phyloP scores from a whole-genome alignment of 2,329 filamentous ascomycete genomes.

The Ceratocystiopsis brevicomis region DNA sequence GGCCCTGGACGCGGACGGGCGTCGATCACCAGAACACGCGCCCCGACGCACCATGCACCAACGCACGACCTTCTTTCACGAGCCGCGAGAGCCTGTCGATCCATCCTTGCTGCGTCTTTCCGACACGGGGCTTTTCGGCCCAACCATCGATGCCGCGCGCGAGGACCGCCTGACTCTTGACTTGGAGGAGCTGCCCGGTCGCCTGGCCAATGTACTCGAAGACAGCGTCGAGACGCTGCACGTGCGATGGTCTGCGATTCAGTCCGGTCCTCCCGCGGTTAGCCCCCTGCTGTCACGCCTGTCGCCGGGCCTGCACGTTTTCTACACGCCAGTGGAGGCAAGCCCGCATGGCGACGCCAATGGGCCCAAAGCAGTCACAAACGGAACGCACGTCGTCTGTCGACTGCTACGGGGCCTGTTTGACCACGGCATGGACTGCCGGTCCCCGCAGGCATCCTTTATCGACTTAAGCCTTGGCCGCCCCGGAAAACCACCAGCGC shows the following conservation, averaged over 20 bases:
- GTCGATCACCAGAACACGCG: no score
- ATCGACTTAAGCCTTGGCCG: conserved; percentile 34
- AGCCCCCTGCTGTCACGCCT: conserved; percentile 57
- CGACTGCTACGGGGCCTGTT: conserved; percentile 37
- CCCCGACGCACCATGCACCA: conserved; percentile 41
- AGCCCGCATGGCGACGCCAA: conserved; percentile 10
- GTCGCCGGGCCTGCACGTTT: conserved; percentile 65
- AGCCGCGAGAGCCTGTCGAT: conserved; percentile 41
- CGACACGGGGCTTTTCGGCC: conserved; percentile 33
- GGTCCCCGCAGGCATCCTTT: conserved; percentile 35
- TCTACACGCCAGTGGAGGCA: conserved; percentile 41
- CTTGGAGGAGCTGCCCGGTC: conserved; percentile 52
- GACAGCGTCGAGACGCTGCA: conserved; percentile 49
- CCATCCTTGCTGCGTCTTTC: conserved; percentile 42
- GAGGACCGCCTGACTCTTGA: conserved; percentile 64
- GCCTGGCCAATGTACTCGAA: conserved; percentile 42
- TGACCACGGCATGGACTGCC: conserved; percentile 34
- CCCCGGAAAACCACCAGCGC: conserved; percentile 12
- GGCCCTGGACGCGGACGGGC: no score
- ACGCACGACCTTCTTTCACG: conserved; percentile 61
- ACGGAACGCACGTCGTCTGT: conserved; percentile 26
- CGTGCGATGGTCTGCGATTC: conserved; percentile 54
- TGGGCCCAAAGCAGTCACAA: conserved; percentile 12
- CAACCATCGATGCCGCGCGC: conserved; percentile 42
- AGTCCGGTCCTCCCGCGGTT: conserved; percentile 38